Evolutionary conservation across 257 asterid species (phyloP), one percentile per base, ranked within the genome.

Genomic region (Lantana camara): DNA sequence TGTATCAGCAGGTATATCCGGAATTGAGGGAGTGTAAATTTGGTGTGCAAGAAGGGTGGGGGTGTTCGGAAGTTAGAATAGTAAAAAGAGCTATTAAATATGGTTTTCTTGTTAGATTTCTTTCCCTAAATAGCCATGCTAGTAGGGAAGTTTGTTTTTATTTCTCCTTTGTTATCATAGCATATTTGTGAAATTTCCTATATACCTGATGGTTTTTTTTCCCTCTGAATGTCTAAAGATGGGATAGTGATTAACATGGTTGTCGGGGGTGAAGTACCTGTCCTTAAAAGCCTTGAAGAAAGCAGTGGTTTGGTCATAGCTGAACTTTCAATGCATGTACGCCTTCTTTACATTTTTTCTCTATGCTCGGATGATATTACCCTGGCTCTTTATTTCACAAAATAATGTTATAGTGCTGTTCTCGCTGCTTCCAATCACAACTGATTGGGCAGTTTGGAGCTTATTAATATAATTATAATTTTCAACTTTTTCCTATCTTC

Each of bases 241-340:
- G 99, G 97, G 62, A 80, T 83, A 63, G 91, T 84, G 77, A 83
- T 90, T 70, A 94, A 80, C 83, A 82, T 90, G 96, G 99, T 94
- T 65, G 99, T 86, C 37, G 95, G 96, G 66, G 96, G 97, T 53
- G 99, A 94, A 79, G 96, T 88, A 24, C 86, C 79, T 63, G 67
- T 78, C 65, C 95, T 94, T 71, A 94, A 79, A 84, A 80, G 64
- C 83, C 84, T 94, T 68, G 98, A 94, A 83, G 96, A 88, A 76
- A 88, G 73, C 85, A 83, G 89, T 50, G 91, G 95, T 45, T 79
- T 88, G 58, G 67, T 83, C 69, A 86, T 86, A 64, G 90, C 83
- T 55, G 98, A 90, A 83, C 90, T 94, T 97, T 97, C 97, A 69
- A 90, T 88, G 74, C 76, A 94, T 65, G 97, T 90, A 75, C 80